These are phyloP conservation scores for Coemansia sp. DNA, from an alignment of 192 early-diverging fungal genomes.

Conservation along the genomic window DNA sequence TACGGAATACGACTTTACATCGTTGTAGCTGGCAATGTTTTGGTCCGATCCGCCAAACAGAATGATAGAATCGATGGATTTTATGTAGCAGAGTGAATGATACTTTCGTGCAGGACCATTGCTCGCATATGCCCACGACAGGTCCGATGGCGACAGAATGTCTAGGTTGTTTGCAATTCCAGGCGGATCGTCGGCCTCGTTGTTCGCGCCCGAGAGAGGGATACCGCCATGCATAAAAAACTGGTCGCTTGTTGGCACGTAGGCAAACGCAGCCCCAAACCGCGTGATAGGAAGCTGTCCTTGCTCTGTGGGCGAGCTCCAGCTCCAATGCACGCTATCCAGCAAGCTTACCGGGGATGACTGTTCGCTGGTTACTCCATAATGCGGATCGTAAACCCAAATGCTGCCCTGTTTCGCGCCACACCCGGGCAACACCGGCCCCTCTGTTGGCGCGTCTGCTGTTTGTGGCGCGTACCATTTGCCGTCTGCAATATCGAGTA, in stretches of 20 bases:
- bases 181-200: constrained; percentile 28
- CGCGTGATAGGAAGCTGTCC: constrained; percentile 42
- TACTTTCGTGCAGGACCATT: constrained; percentile 58
- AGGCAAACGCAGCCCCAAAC: constrained; percentile 45
- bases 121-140: constrained; percentile 60
- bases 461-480: constrained; percentile 50
- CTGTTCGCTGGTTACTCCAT: constrained; percentile 15
- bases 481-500: constrained; percentile 41
- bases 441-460: constrained; percentile 29
- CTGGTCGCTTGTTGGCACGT: constrained; percentile 21
- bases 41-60: constrained; percentile 67
- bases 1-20: constrained; percentile 56
- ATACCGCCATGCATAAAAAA: constrained; percentile 56
- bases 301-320: constrained; percentile 47
- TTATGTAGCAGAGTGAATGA: constrained; percentile 58
- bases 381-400: constrained; percentile 44
- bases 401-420: constrained; percentile 35
- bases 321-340: constrained; percentile 54
- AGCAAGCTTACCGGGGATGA: constrained; percentile 40
- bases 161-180: constrained; percentile 49
- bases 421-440: constrained; percentile 49
- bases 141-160: constrained; percentile 52
- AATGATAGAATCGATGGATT: constrained; percentile 56
- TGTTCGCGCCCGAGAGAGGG: constrained; percentile 25
- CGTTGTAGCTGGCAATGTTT: constrained; percentile 51